Evolutionary conservation across 2,329 filamentous ascomycete species (phyloP).

Genomic region (Bipolaris victoriae): DNA sequence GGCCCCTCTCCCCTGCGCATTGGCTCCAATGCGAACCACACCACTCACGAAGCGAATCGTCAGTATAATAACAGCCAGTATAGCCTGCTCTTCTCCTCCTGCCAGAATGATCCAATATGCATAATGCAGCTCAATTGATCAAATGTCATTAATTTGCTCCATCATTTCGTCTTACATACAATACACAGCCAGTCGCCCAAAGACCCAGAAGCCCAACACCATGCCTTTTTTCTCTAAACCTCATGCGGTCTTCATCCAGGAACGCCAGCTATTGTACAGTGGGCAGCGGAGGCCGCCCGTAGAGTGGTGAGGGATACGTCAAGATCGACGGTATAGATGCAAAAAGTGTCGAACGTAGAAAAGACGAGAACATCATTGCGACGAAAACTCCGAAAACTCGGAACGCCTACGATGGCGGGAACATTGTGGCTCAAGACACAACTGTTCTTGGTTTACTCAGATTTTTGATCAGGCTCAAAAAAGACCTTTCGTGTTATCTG

Average conservation of each 20-base stretch:
- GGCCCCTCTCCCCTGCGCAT: constrained; percentile 8
- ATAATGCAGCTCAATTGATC: neutral
- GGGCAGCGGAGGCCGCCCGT: constrained; percentile 13
- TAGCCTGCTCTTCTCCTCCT: neutral
- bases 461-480: constrained; percentile 30
- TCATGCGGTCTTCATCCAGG: constrained; percentile 8
- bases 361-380: constrained; percentile 9
- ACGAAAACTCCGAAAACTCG: neutral
- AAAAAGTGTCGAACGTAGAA: constrained; percentile 18
- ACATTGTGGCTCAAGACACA: constrained; percentile 7
- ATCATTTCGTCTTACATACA: constrained; percentile 16
- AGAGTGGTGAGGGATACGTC: constrained; percentile 27
- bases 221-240: constrained; percentile 11
- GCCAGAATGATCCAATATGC: neutral
- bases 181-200: constrained; percentile 9
- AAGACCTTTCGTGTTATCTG: constrained; percentile 39
- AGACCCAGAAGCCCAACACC: constrained; percentile 11
- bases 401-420: neutral
- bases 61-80: neutral
- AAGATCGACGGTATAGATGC: constrained; percentile 21
- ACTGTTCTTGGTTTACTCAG: constrained; percentile 5
- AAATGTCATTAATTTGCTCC: constrained; percentile 13
- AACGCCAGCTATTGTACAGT: constrained; percentile 30
- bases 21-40: neutral
- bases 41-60: neutral